A percentile compares a stretch with the other conserved stretches of the same genome.
Evolutionary conservation across 805 yeast species (phyloP).

Genomic region (Saturnispora dispora): DNA sequence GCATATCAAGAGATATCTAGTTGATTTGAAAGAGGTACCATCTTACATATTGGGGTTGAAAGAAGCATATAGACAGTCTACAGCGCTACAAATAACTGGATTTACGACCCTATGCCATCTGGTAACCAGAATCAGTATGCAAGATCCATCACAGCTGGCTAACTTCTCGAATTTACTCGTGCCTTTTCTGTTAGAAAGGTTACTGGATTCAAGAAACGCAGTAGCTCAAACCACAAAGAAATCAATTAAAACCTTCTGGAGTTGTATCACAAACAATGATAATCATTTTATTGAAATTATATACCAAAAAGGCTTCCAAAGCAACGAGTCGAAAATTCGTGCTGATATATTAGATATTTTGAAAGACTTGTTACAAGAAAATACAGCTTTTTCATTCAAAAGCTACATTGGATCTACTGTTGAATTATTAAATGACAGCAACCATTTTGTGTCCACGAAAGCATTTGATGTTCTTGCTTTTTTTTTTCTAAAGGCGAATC

Average conservation of each 20-base stretch:
- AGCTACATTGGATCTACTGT: conserved; percentile 22
- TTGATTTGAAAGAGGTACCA: conserved; percentile 41
- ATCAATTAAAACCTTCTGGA: conserved; percentile 48
- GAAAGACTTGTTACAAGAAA: conserved; percentile 31
- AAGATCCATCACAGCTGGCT: conserved; percentile 37
- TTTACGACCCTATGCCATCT: conserved; percentile 48
- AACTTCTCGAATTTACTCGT: conserved; percentile 36
- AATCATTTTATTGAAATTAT: conserved; percentile 36
- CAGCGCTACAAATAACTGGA: conserved; percentile 33
- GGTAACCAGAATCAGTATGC: conserved; percentile 49
- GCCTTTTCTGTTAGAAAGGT: conserved; percentile 41
- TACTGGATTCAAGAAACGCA: conserved; percentile 34
- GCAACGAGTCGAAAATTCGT: conserved; percentile 30
- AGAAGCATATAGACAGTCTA: conserved; percentile 32
- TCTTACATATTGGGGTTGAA: conserved; percentile 42
- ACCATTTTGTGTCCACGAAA: conserved; percentile 12
- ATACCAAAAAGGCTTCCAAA: conserved; percentile 35
- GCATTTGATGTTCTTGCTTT: conserved; percentile 25
- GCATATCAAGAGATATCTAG: conserved; percentile 43
- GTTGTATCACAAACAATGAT: conserved; percentile 16
- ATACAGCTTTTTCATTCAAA: conserved; percentile 26
- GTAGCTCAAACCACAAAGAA: conserved; percentile 37
- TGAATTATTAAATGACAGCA: conserved; percentile 14
- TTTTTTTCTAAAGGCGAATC: conserved; percentile 30
- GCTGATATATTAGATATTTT: conserved; percentile 39